Evolutionary conservation across 2,329 filamentous ascomycete species (phyloP).

Genomic region (Cordyceps cicadae): DNA sequence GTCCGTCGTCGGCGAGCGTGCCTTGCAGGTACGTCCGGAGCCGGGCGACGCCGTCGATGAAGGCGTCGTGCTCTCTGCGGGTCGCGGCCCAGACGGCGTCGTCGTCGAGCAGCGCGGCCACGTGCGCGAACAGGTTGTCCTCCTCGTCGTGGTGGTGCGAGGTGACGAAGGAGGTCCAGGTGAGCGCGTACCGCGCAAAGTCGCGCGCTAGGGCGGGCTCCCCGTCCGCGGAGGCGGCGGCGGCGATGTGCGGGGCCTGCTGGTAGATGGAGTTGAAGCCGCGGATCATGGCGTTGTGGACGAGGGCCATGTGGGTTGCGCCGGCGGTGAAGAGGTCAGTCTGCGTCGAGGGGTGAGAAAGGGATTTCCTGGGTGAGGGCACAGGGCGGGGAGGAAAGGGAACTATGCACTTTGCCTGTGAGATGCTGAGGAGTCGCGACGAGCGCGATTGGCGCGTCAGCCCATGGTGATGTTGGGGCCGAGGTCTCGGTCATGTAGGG

Average conservation of each 20-base stretch:
- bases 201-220: slow-evolving; percentile 40
- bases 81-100: slow-evolving; percentile 43
- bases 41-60: slow-evolving; percentile 41
- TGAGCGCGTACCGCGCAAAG: slow-evolving; percentile 50
- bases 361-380: background rate
- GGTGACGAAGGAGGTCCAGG: slow-evolving; percentile 51
- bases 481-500: slow-evolving; percentile 28
- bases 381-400: no score
- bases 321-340: slow-evolving; percentile 51
- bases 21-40: slow-evolving; percentile 44
- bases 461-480: slow-evolving; percentile 34
- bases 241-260: slow-evolving; percentile 42
- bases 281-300: slow-evolving; percentile 56
- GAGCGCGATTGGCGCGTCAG: slow-evolving; percentile 46
- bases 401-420: slow-evolving; percentile 39
- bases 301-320: slow-evolving; percentile 52
- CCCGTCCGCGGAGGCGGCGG: slow-evolving; percentile 13
- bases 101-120: slow-evolving; percentile 43
- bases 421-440: slow-evolving; percentile 45
- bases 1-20: slow-evolving; percentile 27
- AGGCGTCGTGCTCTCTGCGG: slow-evolving; percentile 45
- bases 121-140: slow-evolving; percentile 44
- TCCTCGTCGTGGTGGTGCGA: slow-evolving; percentile 56
- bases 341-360: slow-evolving; percentile 21
- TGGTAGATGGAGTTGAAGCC: slow-evolving; percentile 57